Base-by-base conservation (phyloP, 257 asterid species). In the Rehmannia glutinosa region DNA sequence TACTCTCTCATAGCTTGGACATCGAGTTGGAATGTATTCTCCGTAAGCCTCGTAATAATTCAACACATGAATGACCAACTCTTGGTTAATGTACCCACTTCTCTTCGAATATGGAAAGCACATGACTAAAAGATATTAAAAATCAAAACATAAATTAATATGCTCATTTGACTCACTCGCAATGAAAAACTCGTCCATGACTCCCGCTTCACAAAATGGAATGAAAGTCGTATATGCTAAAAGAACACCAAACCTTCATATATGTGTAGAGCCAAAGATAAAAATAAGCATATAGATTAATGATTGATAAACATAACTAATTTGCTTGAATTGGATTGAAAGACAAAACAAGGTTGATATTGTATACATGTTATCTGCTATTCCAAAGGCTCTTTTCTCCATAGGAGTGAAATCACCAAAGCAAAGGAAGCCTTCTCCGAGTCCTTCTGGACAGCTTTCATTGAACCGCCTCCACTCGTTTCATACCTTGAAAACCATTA, bases 191-290 rank as follows among this genome's bases (percentile, higher is more conserved):
- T 90, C n/a, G 77, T 92, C 98, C 82, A 90, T 80, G 24, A 58
- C 87, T 73, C 97, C 97, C 8, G 91, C 87, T 82, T 85, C 91
- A 64, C 95, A 92, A 76, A 92, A 90, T 27, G 98, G 96, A 69
- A 92, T 68, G 78, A 92, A 90, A 46, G 97, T 83, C 56, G 87
- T 72, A 60, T 82, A 84, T 4, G 97, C 95, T 27, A 87, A 70
- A 64, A 92, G 90, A 66, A 92, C 95, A 42, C 98, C 98, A 17
- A 97, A n/a, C n/a, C 97, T 87, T 92, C 98, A 74, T 87, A 92
- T 74, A 97, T 90, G 88, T 70, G 72, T 70, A 45, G 47, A 36
- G 66, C n/a, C 62, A 52, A 47, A 38, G 13, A 51, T 63, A n/a
- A 24, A 58, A 65, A 23, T 21, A 56, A 25, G 28, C 5, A 8